A percentile compares a stretch with the other conserved stretches of the same genome.
phyloP scores from a whole-genome alignment of 805 yeast genomes.

The Teunomyces stri region DNA sequence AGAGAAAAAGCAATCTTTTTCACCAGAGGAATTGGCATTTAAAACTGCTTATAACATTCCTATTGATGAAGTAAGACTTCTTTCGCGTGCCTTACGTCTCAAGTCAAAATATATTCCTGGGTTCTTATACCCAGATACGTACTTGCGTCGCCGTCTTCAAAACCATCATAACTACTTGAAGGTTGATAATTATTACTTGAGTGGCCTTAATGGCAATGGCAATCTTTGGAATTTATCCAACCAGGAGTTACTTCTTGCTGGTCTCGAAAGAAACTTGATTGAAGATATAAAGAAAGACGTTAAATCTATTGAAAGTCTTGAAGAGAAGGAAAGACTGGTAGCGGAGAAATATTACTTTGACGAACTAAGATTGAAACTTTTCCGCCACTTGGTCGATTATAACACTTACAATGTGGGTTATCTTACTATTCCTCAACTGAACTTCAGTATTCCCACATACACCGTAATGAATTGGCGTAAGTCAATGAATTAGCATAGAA shows the following conservation, averaged over 20 bases:
- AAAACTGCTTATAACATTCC: constrained; percentile 50
- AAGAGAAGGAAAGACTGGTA: constrained; percentile 11
- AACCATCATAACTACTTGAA: constrained; percentile 42
- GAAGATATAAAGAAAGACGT: constrained; percentile 24
- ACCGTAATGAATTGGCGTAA: neutral
- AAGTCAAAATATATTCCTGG: constrained; percentile 41
- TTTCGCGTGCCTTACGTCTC: constrained; percentile 37
- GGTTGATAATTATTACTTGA: constrained; percentile 51
- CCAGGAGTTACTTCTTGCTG: constrained; percentile 52
- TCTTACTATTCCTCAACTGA: constrained; percentile 14
- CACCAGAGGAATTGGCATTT: constrained; percentile 24
- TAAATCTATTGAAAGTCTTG: constrained; percentile 21
- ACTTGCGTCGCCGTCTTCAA: constrained; percentile 35
- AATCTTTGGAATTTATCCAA: constrained; percentile 46
- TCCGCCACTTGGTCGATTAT: constrained; percentile 41
- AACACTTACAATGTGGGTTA: constrained; percentile 39
- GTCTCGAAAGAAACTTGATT: constrained; percentile 57
- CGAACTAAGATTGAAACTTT: constrained; percentile 34
- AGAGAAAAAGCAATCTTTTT: constrained; percentile 11
- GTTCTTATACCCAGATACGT: constrained; percentile 35
- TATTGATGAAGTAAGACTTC: constrained; percentile 30
- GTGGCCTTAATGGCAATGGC: constrained; percentile 36
- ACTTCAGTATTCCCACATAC: neutral
- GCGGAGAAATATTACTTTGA: constrained; percentile 19
- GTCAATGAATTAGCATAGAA: neutral